Conservation (phyloP, 1,139 yeast genomes). For the Geotrichum macrosporum region DNA sequence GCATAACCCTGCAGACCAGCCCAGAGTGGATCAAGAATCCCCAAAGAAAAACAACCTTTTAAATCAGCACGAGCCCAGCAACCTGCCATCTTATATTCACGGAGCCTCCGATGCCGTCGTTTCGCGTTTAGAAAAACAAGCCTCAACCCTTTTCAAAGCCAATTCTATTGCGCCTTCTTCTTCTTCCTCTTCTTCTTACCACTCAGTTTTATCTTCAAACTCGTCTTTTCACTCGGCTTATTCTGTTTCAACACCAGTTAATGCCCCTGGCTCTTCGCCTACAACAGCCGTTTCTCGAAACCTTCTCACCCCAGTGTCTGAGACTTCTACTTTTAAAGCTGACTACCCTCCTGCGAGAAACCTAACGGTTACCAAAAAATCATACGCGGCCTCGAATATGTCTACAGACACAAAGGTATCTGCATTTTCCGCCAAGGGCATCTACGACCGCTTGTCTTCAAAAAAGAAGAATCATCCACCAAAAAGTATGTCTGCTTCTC, state of each 20-base stretch:
- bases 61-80: not conserved
- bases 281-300: too few species aligned
- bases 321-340: conserved; percentile 1
- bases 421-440: conserved; percentile 11
- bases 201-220: not conserved
- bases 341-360: not conserved
- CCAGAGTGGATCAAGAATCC: not conserved
- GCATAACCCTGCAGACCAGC: conserved; percentile 4
- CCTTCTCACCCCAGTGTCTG: not conserved
- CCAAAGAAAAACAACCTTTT: not conserved
- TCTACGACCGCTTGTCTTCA: conserved; percentile 10
- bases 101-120: not conserved
- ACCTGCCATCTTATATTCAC: conserved; percentile 8
- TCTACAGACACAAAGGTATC: conserved; percentile 7
- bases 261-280: too few species aligned
- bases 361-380: conserved; percentile 1
- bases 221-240: conserved; percentile 4
- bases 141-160: not conserved
- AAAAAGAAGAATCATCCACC: conserved; percentile 1
- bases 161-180: conserved; percentile 2
- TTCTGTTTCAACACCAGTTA: not conserved
- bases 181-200: conserved; percentile 5
- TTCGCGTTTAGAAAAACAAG: not conserved
- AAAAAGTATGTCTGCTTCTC: not conserved
- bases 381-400: conserved; percentile 9